Base-by-base conservation (phyloP, 2,329 filamentous ascomycete genomes). In the Dryadomyces quercivorus region DNA sequence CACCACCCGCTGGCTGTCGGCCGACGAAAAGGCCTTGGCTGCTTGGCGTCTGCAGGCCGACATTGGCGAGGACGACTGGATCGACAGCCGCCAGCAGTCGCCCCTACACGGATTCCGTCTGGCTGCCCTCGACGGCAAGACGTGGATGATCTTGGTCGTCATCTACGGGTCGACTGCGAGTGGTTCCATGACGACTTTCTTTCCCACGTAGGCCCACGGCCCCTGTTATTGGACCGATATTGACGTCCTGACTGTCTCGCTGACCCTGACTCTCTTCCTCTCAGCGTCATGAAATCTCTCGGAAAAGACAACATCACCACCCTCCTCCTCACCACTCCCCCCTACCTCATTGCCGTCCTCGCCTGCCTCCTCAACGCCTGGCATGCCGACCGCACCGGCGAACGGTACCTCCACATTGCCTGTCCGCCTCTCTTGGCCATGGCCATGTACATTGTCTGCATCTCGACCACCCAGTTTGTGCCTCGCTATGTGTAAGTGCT, bases 1-100 rank as follows among this genome's bases (percentile, higher is more conserved):
- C 48, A 54, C 51, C 38, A 51, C 75, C 2, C 68, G 68, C 12
- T 81, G 80, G 64, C 76, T 84, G 57, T 75, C 74, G 1, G 72
- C 76, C 18, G 73, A 82, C 60, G 81, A 85, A 66, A 63, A 69
- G 38, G 61, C 73, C 59, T 67, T 80, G 44, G 77, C 77, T 0
- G 74, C 78, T 62, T 63, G 77, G 46, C 71, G 78, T 31, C 75
- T 80, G 68, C 61, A 74, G 5, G 76, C 80, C 63, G 77, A 81
- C 59, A 75, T 77, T 0, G 78, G 77, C 49, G 75, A 79, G 63
- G 74, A 73, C 1, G 76, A 80, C 56, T 22, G 46, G 20, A 55
- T 61, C 38, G 22, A 34, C 42, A 44, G 50, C 36, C 18, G n/a
- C 6, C 50, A 51, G 13, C 49, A 51, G 52, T 49, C 52, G 12